Conservation (phyloP, 192 early-diverging fungal genomes). For the Backusella psychrophila region DNA sequence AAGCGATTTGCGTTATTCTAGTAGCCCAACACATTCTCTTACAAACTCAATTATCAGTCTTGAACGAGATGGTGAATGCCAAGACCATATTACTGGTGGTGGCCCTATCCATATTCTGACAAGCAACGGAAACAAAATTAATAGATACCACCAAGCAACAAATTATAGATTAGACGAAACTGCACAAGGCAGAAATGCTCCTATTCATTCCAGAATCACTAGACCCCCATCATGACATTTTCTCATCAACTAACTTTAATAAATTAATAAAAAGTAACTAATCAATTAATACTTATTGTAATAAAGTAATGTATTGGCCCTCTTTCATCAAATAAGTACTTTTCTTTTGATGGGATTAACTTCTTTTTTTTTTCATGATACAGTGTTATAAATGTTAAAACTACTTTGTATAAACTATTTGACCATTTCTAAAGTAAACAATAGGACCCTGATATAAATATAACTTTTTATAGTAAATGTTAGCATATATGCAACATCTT, state of each 20-base stretch:
- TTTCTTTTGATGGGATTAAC: neutral
- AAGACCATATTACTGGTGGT: neutral
- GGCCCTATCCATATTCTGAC: neutral
- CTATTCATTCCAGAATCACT: slow-evolving; percentile 11
- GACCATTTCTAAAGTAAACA: no score
- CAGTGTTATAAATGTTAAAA: no score
- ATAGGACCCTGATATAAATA: no score
- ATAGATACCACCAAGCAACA: slow-evolving; percentile 8
- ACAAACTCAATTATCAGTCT: slow-evolving; percentile 18
- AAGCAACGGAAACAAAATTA: neutral
- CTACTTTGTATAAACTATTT: no score
- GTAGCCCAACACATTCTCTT: slow-evolving; percentile 4
- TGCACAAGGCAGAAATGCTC: slow-evolving; percentile 12
- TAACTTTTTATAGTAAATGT: no score
- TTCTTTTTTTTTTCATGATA: no score
- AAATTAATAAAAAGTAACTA: no score
- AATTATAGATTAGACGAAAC: slow-evolving; percentile 8
- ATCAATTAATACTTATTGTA: no score
- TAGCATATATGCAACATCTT: no score
- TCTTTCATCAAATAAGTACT: neutral
- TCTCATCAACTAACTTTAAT: neutral
- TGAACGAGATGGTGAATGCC: neutral
- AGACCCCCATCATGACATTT: neutral
- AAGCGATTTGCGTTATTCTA: slow-evolving; percentile 15
- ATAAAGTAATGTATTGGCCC: neutral